Percentiles rank a stretch among this genome's conserved stretches.
These are phyloP conservation scores for Trichoderma asperelloides DNA, from an alignment of 495 filamentous ascomycete species.

Conservation along the genomic window DNA sequence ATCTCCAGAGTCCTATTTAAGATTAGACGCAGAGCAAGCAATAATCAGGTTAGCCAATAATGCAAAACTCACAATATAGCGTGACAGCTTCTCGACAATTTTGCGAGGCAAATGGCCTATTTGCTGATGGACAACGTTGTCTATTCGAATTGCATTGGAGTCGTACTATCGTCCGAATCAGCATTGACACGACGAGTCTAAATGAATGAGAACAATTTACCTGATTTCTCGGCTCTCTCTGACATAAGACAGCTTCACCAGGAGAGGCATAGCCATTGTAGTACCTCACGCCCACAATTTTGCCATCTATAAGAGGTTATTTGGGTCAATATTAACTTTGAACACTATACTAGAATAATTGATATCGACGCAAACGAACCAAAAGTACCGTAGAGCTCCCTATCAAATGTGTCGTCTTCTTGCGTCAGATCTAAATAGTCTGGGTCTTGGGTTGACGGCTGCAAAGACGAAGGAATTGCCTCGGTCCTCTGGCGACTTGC, in stretches of 20 bases:
- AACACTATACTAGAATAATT: conserved; percentile 6
- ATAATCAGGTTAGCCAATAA: not conserved
- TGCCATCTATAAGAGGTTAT: conserved; percentile 33
- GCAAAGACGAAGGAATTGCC: not conserved
- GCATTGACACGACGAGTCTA: not conserved
- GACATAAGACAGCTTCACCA: conserved; percentile 62
- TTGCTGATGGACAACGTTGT: conserved; percentile 70
- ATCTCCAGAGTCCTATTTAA: conserved; percentile 22
- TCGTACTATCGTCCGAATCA: conserved; percentile 43
- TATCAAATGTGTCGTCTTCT: conserved; percentile 33
- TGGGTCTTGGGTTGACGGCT: not conserved
- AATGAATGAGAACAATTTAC: conserved; percentile 9
- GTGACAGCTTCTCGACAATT: conserved; percentile 61
- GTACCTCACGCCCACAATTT: conserved; percentile 75
- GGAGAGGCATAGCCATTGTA: conserved; percentile 63
- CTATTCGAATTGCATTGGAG: conserved; percentile 66
- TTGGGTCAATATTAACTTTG: conserved; percentile 19
- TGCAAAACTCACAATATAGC: conserved; percentile 49
- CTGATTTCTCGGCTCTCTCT: conserved; percentile 60
- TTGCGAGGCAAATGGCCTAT: conserved; percentile 70
- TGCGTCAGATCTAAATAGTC: conserved; percentile 35
- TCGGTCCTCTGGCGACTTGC: not conserved
- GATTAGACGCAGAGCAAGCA: conserved; percentile 10
- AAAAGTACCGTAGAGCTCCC: conserved; percentile 45
- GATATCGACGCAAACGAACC: conserved; percentile 15